Conservation (phyloP, 2,329 filamentous ascomycete species). For the Nothopassalora personata region DNA sequence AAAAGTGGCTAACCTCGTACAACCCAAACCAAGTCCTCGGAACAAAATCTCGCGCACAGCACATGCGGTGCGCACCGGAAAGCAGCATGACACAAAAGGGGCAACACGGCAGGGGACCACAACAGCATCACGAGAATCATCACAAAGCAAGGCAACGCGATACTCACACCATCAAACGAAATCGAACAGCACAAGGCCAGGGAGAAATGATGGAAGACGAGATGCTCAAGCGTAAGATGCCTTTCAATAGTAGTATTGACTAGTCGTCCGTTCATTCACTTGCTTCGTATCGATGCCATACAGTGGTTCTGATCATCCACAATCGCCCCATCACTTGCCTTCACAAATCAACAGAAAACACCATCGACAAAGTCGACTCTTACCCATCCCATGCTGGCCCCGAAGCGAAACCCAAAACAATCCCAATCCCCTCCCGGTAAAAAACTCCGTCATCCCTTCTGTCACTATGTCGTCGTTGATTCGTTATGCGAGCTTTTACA, state of each 20-base stretch:
- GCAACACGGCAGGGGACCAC: neutral
- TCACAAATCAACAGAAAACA: neutral
- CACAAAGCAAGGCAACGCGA: neutral
- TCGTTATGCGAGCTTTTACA: neutral
- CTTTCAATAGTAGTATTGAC: neutral
- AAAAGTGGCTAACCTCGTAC: neutral
- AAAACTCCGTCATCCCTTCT: neutral
- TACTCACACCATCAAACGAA: neutral
- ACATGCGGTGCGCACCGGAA: conserved; percentile 1
- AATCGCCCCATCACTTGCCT: neutral
- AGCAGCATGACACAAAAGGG: conserved; percentile 2
- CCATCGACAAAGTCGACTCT: neutral
- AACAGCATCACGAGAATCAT: neutral
- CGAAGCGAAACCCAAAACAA: neutral
- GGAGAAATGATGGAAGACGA: neutral
- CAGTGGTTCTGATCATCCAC: neutral
- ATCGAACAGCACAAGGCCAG: neutral
- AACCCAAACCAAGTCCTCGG: neutral
- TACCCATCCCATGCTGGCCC: neutral
- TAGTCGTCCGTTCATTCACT: neutral
- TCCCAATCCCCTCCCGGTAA: neutral
- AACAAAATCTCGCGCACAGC: neutral
- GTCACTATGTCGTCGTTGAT: neutral
- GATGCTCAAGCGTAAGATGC: neutral
- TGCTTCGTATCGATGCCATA: neutral